Conservation (phyloP, 1,284 basidiomycete species). For the Puccinia brachypodii region DNA sequence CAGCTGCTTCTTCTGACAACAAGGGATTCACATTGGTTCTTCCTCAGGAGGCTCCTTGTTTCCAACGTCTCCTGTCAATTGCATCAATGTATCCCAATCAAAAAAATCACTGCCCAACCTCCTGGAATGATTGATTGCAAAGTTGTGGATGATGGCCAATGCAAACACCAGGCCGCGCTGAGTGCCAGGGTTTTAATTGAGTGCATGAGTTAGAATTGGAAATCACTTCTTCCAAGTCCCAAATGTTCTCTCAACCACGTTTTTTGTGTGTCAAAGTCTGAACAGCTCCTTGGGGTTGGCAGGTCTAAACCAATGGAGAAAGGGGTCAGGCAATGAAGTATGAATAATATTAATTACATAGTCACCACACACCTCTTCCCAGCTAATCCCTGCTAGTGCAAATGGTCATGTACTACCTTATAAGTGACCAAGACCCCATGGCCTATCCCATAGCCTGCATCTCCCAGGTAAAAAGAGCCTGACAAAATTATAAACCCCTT, state of each 20-base stretch:
- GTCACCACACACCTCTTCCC: neutral
- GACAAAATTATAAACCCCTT: neutral
- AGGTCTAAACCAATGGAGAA: neutral
- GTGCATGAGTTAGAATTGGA: neutral
- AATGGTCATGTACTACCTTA: neutral
- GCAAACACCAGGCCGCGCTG: neutral
- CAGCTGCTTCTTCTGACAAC: no score
- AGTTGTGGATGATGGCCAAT: neutral
- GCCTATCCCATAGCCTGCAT: neutral
- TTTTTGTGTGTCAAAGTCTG: constrained; percentile 49
- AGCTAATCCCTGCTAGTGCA: neutral
- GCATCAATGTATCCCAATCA: no score
- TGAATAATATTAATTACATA: neutral
- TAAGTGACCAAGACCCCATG: neutral
- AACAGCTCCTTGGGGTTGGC: constrained; percentile 49
- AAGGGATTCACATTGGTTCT: no score
- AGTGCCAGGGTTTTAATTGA: neutral
- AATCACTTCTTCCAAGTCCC: constrained; percentile 43
- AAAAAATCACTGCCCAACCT: neutral
- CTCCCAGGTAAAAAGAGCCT: neutral
- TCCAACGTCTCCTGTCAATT: no score
- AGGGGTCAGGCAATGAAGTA: neutral
- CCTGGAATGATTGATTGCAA: neutral
- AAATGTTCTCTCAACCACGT: constrained; percentile 49
- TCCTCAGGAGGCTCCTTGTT: no score